Base-by-base conservation (phyloP, 2,329 filamentous ascomycete genomes). In the Annulohypoxylon truncatum region DNA sequence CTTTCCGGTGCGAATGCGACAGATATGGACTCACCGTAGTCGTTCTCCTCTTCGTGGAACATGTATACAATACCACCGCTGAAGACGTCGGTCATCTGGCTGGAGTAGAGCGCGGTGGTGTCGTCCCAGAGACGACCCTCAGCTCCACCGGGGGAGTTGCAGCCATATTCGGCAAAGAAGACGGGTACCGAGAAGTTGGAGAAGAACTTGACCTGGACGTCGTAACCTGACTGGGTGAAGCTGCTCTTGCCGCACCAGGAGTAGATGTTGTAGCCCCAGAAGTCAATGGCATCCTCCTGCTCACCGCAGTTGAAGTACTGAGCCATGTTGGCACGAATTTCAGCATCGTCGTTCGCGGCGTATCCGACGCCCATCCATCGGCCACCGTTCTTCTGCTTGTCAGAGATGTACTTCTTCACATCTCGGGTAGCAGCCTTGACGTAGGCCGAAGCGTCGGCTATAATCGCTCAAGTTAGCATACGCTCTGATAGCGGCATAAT, bases 191-290 rank as follows among this genome's bases (percentile, higher is more conserved):
- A 89, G 83, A 90, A 94, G 76, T 86, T 87, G 28, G 82, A 79
- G 80, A 93, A 94, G 77, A 93, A 90, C 73, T 89, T 78, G 69
- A 90, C 92, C 75, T 91, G 87, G 15, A 86, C 85, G 71, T 90
- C 84, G 79, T 89, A 94, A 57, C 90, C 90, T 18, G 92, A 93
- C 68, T 84, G 71, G 13, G 81, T 80, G 82, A 85, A 93, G 68
- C 84, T 87, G 68, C 90, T 92, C 69, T 75, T 71, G 74, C 91
- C 92, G 76, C 92, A 94, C 92, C 92, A 94, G 42, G 92, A 93
- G 83, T 94, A 94, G 81, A 94, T 93, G 83, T 94, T 94, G 87
- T 94, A 94, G 53, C 92, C 92, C 88, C 90, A 94, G 82, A 93
- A 93, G 78, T 94, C 92, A 71, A 94, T 92, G 50, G 88, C 80